Evolutionary conservation across 2,329 filamentous ascomycete genomes (phyloP).

Genomic region (Fusarium miscanthi): DNA sequence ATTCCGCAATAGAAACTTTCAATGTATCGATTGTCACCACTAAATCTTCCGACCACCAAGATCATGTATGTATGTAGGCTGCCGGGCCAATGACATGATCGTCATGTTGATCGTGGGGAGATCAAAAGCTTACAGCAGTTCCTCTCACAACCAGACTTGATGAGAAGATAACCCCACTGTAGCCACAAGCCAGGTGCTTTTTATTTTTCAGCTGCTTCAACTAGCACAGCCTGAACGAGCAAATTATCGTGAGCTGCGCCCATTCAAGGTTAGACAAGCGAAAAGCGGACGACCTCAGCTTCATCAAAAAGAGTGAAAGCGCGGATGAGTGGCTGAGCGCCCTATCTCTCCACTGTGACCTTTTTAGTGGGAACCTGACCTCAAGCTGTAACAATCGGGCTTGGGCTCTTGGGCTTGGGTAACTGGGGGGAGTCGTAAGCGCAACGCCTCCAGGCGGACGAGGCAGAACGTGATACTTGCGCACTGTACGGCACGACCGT

Average conservation of each 20-base stretch:
- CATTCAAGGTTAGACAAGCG: constrained; percentile 24
- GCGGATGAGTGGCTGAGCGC: constrained; percentile 30
- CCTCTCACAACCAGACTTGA: neutral
- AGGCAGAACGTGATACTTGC: constrained; percentile 12
- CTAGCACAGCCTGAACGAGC: constrained; percentile 16
- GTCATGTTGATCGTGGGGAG: constrained; percentile 31
- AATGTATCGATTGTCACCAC: neutral
- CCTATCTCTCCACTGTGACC: constrained; percentile 14
- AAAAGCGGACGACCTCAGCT: constrained; percentile 7
- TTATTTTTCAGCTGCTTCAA: constrained; percentile 18
- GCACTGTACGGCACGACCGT: neutral
- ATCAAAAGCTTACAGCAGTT: constrained; percentile 14
- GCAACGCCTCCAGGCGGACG: constrained; percentile 32
- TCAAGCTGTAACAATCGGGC: constrained; percentile 34
- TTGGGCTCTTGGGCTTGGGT: constrained; percentile 5
- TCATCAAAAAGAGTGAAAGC: neutral
- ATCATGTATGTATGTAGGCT: constrained; percentile 10
- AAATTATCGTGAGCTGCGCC: constrained; percentile 35
- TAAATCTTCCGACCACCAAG: constrained; percentile 17
- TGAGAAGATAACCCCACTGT: neutral
- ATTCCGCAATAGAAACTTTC: constrained; percentile 15
- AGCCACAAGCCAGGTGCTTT: constrained; percentile 3
- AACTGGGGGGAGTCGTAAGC: constrained; percentile 34
- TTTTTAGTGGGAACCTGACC: constrained; percentile 34
- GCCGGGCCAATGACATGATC: constrained; percentile 38